A percentile compares a stretch with the other conserved stretches of the same genome.
phyloP scores from a whole-genome alignment of 108 stramenopile species.

The Chaetoceros muelleri region DNA sequence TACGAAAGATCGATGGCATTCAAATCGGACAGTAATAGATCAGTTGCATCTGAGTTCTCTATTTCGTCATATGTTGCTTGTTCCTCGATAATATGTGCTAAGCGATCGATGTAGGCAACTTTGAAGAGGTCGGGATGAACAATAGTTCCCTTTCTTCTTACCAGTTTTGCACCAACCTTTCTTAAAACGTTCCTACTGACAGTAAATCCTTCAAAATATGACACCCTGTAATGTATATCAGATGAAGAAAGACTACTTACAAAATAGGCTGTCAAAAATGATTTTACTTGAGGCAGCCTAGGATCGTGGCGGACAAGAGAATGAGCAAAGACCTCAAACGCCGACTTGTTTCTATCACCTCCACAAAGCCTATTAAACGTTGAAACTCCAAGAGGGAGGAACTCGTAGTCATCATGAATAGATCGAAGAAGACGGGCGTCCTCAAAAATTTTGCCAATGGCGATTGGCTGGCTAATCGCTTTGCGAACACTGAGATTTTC shows the following conservation, averaged over 20 bases:
- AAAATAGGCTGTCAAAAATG: background rate
- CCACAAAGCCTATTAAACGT: no score
- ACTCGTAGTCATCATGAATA: background rate
- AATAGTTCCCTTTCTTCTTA: no score
- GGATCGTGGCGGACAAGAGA: background rate
- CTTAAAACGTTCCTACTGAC: no score
- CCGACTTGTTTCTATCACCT: no score
- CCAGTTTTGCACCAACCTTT: no score
- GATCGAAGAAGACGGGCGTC: background rate
- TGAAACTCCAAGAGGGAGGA: no score
- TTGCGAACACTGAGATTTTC: background rate
- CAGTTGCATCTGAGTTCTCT: no score
- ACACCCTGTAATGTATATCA: no score
- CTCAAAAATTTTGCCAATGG: background rate
- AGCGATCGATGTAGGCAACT: background rate
- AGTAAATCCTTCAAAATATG: background rate
- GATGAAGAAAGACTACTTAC: no score
- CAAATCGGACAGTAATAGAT: no score
- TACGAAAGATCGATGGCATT: slow-evolving; percentile 56
- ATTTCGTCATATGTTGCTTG: slow-evolving; percentile 2
- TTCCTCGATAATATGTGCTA: slow-evolving; percentile 8
- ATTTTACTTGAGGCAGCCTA: background rate
- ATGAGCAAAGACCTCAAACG: background rate
- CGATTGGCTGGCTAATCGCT: background rate
- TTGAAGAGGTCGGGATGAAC: background rate